These are phyloP conservation scores for Cercospora nicotianae DNA, from an alignment of 2,329 filamentous ascomycete genomes.

Conservation along the genomic window DNA sequence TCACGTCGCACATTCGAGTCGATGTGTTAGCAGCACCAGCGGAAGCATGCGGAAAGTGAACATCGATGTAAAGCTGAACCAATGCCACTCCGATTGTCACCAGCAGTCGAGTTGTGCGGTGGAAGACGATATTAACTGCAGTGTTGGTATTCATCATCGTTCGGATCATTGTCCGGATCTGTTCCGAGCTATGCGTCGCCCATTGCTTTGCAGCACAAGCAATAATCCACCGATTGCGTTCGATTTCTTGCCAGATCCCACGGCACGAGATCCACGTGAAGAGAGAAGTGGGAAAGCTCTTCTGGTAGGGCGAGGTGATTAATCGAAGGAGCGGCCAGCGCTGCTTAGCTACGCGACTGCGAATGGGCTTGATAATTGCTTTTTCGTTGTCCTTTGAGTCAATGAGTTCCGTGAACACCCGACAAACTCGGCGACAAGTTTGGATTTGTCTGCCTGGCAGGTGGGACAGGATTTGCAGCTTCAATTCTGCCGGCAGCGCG, in stretches of 20 bases:
- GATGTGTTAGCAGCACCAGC: neutral
- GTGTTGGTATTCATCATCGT: neutral
- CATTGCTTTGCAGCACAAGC: neutral
- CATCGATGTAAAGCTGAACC: neutral
- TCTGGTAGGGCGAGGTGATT: neutral
- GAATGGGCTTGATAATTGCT: neutral
- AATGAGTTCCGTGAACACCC: neutral
- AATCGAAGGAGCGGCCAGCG: no score
- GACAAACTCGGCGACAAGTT: neutral
- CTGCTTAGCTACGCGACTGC: neutral
- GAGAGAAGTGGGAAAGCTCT: neutral
- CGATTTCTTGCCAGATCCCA: neutral
- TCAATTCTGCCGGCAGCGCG: neutral
- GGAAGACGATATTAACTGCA: neutral
- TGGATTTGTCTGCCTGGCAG: neutral
- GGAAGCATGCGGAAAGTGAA: neutral
- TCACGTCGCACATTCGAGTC: neutral
- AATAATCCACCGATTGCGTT: neutral
- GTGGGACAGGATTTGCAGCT: neutral
- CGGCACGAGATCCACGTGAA: neutral
- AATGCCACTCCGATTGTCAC: neutral
- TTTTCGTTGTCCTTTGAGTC: neutral
- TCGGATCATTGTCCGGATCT: neutral
- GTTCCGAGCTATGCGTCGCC: neutral
- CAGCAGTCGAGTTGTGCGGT: neutral